Evolutionary conservation across 352 stramenopile species (phyloP).

Genomic region (Phytophthora citricola): DNA sequence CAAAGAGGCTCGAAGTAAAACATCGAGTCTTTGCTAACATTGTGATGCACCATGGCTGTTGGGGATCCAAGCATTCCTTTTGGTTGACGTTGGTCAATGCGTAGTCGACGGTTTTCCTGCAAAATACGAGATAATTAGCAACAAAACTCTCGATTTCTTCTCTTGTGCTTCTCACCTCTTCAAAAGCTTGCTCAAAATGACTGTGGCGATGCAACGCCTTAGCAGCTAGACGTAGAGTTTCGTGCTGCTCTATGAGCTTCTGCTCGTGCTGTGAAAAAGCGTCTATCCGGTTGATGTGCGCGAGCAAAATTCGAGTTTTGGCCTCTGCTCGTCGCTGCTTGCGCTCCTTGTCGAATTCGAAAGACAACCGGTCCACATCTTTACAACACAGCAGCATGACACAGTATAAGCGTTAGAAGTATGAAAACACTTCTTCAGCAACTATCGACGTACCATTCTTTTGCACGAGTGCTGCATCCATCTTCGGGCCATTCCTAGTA

Average conservation of each 20-base stretch:
- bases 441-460: constrained; percentile 6
- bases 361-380: constrained; percentile 47
- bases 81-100: constrained; percentile 41
- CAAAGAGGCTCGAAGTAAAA: constrained; percentile 50
- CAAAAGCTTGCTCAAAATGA: constrained; percentile 45
- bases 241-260: constrained; percentile 34
- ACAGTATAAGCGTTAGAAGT: background rate
- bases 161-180: too few species aligned
- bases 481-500: constrained; percentile 4
- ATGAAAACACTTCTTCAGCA: background rate
- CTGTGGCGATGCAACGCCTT: constrained; percentile 54
- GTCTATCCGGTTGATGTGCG: constrained; percentile 62
- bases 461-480: background rate
- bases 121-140: background rate
- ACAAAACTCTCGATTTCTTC: too few species aligned
- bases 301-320: constrained; percentile 47
- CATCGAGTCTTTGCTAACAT: constrained; percentile 69
- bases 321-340: constrained; percentile 42
- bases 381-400: background rate
- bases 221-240: constrained; percentile 48
- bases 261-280: constrained; percentile 52
- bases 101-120: constrained; percentile 47
- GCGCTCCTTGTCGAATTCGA: constrained; percentile 56
- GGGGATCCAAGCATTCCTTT: constrained; percentile 48
- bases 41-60: constrained; percentile 36